Evolutionary conservation across 2,329 filamentous ascomycete genomes (phyloP), one percentile per base, ranked within the genome.

Genomic region (Orbilia javanica): DNA sequence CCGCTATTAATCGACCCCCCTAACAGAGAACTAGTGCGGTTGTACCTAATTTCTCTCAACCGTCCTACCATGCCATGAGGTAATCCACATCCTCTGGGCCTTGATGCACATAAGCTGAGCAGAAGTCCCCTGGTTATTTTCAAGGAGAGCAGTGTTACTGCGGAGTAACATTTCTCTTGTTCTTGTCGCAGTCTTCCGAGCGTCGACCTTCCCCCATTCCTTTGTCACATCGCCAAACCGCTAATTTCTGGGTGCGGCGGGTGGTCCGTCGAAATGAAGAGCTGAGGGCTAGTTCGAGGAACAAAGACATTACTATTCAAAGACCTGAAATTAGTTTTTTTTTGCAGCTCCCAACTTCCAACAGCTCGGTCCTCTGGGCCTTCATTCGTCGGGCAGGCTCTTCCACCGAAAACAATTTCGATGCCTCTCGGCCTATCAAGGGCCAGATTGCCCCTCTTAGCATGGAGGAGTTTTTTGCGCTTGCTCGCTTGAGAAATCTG

Each of bases 1-100:
- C 74, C 67, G 67, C 67, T 78, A 63, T 78, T 78, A 68, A 72
- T 46, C 62, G 71, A 68, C 73, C 73, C 73, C 65, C 74, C 63
- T 77, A 77, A 72, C 68, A 64, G 66, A 72, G 67, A 22, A 63
- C 53, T 78, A 78, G 74, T 72, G 74, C 44, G 62, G 74, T 78
- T 48, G 53, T 64, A 78, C 74, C 67, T 71, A 71, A 77, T 77
- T 71, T 77, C 66, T 53, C 73, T 68, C 48, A 48, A 53, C 66
- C 73, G 55, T 67, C 66, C 60, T 60, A 71, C 55, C 46, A 53
- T 48, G 39, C 53, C 42, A 55, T 52, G 42, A 48, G 36, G 29
- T 64, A 52, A 50, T 46, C 44, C 29, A 52, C 48, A 31, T 64
- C 25, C 31, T 60, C 66, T 63, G 50, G 18, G 72, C 50, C 48